Evolutionary conservation across 306 rosid species (phyloP), one percentile per base, ranked within the genome.

Genomic region (Oemleria cerasiformis): DNA sequence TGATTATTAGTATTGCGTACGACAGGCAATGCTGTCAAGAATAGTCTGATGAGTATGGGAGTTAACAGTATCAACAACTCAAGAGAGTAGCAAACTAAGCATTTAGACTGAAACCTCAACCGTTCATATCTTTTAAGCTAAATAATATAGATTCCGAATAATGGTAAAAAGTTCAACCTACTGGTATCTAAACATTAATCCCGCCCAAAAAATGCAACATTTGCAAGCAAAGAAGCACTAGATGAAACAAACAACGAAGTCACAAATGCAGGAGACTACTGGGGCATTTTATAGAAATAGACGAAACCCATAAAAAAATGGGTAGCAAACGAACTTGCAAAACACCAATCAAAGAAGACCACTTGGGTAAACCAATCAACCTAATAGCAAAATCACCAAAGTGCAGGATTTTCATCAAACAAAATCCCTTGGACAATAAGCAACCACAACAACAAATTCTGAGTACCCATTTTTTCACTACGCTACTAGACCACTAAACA

Each of bases 1-100:
- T n/a, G 89, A 75, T 68, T 68, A 67, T 79, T 74, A 23, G 51
- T 68, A 63, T 48, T 82, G 43, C 86, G 81, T 30, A 77, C 25
- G 48, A 73, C 73, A 44, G 89, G 89, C 78, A 82, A 82, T 7
- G 82, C 88, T 84, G 75, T 68, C 48, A 60, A 47, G 34, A 45
- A 42, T 0, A 83, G 38, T 65, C 57, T 15, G 9, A 53, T 51
- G 51, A 78, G 75, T 25, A 63, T 7, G 20, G 34, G 16, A 9
- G 5, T 51, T 13, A 40, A 36, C 15, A n/a, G 7, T 38, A 38
- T 12, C 65, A 61, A n/a, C 44, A 61, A 17, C 17, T 19, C 45
- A 38, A 17, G 44, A 39, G 65, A 61, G 65, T 38, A 34, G n/a
- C 64, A 59, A 30, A 3, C 56, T 36, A 8, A 66, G 23, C 43